phyloP scores from a whole-genome alignment of 1,284 basidiomycete species.

The Anthracocystis panici-leucophaei region DNA sequence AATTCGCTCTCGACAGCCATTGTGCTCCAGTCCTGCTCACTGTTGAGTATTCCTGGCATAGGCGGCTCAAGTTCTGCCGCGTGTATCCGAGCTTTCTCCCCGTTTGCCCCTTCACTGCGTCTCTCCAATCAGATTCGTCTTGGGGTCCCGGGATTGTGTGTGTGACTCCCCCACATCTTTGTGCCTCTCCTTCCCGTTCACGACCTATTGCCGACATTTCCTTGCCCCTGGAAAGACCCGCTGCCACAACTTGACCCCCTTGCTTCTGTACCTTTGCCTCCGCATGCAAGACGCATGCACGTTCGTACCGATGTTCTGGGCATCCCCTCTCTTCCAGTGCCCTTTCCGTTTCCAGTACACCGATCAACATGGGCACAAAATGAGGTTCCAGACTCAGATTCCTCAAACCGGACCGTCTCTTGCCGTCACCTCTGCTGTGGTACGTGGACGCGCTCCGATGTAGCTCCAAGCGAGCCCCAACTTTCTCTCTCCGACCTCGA shows the following conservation, averaged over 20 bases:
- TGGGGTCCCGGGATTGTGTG: slow-evolving; percentile 1
- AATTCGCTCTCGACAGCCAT: not conserved
- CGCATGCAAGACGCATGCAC: slow-evolving; percentile 2
- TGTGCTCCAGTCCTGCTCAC: too few relatives aligned
- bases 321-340: not conserved
- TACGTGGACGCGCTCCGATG: not conserved
- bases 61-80: not conserved
- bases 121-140: not conserved
- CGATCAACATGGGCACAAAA: slow-evolving; percentile 4
- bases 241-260: not conserved
- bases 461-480: slow-evolving; percentile 10
- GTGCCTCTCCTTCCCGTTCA: not conserved
- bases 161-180: too few relatives aligned
- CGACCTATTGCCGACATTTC: slow-evolving; percentile 1
- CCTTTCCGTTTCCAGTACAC: not conserved
- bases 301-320: slow-evolving; percentile 15
- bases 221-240: slow-evolving; percentile 1
- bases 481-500: slow-evolving; percentile 1
- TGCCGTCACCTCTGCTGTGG: slow-evolving; percentile 3
- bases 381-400: slow-evolving; percentile 4
- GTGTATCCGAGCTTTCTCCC: not conserved
- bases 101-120: not conserved
- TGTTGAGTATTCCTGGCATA: too few relatives aligned
- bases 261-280: not conserved
- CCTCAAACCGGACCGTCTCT: slow-evolving; percentile 14